Percentiles rank a stretch among this genome's conserved stretches.
Evolutionary conservation across 805 yeast species (phyloP).

Genomic region (Lipomyces sp.): DNA sequence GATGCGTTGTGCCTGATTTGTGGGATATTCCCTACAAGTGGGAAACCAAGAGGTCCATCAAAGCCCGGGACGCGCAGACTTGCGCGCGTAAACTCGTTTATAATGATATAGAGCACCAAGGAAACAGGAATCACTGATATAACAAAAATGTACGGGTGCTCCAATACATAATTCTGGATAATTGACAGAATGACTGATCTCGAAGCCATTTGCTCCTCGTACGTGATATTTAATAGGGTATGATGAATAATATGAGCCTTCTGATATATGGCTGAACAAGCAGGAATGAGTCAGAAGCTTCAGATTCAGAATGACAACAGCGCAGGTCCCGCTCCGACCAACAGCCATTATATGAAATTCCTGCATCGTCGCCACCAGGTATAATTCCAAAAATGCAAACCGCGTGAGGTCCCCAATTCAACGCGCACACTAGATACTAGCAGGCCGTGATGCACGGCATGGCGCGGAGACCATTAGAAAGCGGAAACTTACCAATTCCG

Average conservation of each 20-base stretch:
- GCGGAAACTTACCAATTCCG: background rate
- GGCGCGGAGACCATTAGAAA: background rate
- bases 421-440: background rate
- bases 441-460: background rate
- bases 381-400: too few species aligned
- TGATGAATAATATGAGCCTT: background rate
- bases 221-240: background rate
- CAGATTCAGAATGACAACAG: too few species aligned
- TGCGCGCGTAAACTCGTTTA: slow-evolving; percentile 19
- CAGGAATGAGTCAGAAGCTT: too few species aligned
- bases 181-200: background rate
- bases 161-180: background rate
- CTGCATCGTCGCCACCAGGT: too few species aligned
- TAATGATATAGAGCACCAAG: slow-evolving; percentile 9
- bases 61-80: slow-evolving; percentile 31
- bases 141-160: background rate
- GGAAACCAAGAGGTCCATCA: slow-evolving; percentile 37
- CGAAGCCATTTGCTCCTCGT: background rate
- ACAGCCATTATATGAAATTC: too few species aligned
- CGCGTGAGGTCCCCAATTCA: too few species aligned
- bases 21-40: slow-evolving; percentile 37
- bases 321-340: too few species aligned
- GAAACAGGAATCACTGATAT: background rate
- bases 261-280: too few species aligned
- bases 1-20: slow-evolving; percentile 35